Conservation (phyloP, 257 asterid genomes). For the Fraxinus americana region DNA sequence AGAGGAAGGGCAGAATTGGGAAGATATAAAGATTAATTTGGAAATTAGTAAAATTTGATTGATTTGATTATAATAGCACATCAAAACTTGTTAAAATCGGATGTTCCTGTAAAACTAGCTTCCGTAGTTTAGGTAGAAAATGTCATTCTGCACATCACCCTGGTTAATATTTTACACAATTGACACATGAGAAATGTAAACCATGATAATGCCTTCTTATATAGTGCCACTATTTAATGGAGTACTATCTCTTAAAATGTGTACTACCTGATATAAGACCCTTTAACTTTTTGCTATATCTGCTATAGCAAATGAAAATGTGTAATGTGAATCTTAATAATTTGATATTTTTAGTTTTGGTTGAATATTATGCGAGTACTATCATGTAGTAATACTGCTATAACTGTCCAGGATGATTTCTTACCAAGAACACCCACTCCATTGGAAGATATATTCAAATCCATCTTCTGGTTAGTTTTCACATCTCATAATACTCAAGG, state of each 20-base stretch:
- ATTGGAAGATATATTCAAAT: conserved; percentile 85
- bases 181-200: no score
- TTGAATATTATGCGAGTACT: neutral
- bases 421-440: conserved; percentile 96
- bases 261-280: neutral
- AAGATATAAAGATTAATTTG: no score
- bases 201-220: neutral
- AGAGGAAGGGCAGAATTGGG: no score
- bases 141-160: neutral
- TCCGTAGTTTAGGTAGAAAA: neutral
- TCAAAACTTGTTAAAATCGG: neutral
- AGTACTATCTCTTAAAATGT: neutral
- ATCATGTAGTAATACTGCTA: conserved; percentile 10
- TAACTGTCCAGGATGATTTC: conserved; percentile 78
- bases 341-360: conserved; percentile 1
- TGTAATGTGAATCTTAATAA: neutral
- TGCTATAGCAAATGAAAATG: neutral
- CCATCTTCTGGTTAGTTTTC: conserved; percentile 82
- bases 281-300: neutral
- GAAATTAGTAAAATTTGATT: no score
- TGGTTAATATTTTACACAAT: no score
- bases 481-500: conserved; percentile 10
- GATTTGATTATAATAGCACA: neutral
- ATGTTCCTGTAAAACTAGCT: neutral
- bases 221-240: neutral